Base-by-base conservation (phyloP, 331 rosid species). In the Dryas integrifolia region DNA sequence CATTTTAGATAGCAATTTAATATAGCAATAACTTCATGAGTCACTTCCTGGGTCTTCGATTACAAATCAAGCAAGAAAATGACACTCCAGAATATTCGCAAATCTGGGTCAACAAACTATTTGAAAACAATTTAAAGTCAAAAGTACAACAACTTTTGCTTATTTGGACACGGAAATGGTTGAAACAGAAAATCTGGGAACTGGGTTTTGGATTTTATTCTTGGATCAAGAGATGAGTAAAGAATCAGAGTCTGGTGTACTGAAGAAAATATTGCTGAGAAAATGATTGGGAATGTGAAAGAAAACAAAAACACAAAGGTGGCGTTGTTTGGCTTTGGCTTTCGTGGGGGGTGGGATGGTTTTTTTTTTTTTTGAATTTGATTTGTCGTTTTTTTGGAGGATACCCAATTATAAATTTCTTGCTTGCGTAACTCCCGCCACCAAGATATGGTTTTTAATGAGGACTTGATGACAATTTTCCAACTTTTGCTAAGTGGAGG, bases 391-490 rank as follows among this genome's bases (percentile, higher is more conserved):
- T 49, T 44, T 39, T 44, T 39, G 40, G 30, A 44, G 40, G 65
- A 13, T 61, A 53, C 78, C 40, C 69, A 46, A 66, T 58, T 39
- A 3, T 9, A 67, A 38, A 16, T 76, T 60, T 70, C 79, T 41
- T n/a, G 67, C 53, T 26, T 44, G 75, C 60, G 76, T 68, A 16
- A 65, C 72, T 81, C 76, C 79, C 85, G 82, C 85, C 76, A 77
- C 16, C 38, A 50, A 10, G 52, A 55, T 39, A 65, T 48, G 52
- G 13, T 55, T 57, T 71, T 62, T 4, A 13, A 62, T 10, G 40
- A 3, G 10, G 24, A 26, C 12, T 76, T 52, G 50, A 69, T 77
- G 46, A 44, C 16, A 38, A 44, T 43, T 18, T 21, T 44, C 45
- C n/a, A 0, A 4, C 4, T 67, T 68, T 76, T 76, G 21, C 48